Evolutionary conservation across 2,329 filamentous ascomycete species (phyloP).

Genomic region (Pseudocercospora macadamiae): DNA sequence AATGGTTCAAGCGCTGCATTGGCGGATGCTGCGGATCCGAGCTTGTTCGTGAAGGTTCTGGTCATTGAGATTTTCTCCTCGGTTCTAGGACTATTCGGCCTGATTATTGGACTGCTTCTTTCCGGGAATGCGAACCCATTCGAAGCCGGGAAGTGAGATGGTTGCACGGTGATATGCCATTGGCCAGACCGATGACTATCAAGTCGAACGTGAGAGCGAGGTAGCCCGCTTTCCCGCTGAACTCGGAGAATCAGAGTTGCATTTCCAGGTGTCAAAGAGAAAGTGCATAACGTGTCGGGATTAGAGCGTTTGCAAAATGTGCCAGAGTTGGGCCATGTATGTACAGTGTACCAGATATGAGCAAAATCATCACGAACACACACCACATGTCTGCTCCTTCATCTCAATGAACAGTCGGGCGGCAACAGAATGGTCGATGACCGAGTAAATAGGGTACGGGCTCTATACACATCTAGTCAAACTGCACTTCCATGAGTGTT

Average conservation of each 20-base stretch:
- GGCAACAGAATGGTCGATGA: no score
- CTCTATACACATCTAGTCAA: no score
- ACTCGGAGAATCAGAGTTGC: background rate
- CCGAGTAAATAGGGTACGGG: no score
- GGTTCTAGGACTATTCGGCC: conserved; percentile 90
- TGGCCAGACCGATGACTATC: background rate
- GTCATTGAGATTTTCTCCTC: conserved; percentile 99
- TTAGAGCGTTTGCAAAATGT: conserved; percentile 3
- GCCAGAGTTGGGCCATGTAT: background rate
- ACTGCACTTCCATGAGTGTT: no score
- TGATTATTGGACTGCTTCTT: conserved; percentile 90
- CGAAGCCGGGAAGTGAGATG: conserved; percentile 33
- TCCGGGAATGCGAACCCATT: conserved; percentile 83
- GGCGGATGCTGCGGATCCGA: conserved; percentile 90
- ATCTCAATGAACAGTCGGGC: no score
- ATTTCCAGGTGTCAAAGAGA: background rate
- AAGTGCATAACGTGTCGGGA: conserved; percentile 3
- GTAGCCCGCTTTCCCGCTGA: background rate
- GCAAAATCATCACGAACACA: no score
- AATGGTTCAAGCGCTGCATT: conserved; percentile 96
- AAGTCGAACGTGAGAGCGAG: background rate
- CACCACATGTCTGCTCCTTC: no score
- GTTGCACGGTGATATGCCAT: no score
- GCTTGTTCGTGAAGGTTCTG: conserved; percentile 97
- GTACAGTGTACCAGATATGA: conserved; percentile 7